phyloP scores from a whole-genome alignment of 148 eudicot genomes.

The Suaeda aralocaspica region DNA sequence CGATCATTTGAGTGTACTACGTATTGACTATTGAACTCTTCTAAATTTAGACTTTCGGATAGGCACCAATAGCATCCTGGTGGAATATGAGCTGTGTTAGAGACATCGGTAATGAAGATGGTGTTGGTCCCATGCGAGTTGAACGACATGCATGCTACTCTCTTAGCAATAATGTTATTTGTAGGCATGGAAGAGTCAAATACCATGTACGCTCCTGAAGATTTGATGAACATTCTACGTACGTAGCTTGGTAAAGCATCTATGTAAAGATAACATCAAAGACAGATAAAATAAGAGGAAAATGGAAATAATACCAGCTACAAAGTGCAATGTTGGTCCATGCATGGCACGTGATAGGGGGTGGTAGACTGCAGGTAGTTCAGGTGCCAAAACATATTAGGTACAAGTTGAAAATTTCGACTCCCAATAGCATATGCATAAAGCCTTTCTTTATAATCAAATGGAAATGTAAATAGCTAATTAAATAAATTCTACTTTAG shows the following conservation, averaged over 20 bases:
- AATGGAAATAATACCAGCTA: not conserved
- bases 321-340: slow-evolving; percentile 9
- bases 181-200: not conserved
- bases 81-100: no score
- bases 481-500: no score
- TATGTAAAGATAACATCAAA: not conserved
- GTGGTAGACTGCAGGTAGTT: no score
- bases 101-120: not conserved
- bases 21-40: no score
- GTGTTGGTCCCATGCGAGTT: not conserved
- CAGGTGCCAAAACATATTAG: slow-evolving; percentile 12
- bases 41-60: no score
- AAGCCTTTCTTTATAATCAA: no score
- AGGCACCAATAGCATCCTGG: no score
- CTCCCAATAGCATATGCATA: not conserved
- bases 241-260: not conserved
- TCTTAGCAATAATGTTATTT: no score
- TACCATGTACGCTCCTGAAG: no score
- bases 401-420: slow-evolving; percentile 12
- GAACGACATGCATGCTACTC: not conserved
- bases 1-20: no score
- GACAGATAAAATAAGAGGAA: not conserved
- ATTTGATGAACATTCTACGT: slow-evolving; percentile 8
- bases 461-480: no score
- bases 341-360: slow-evolving; percentile 20